Base-by-base conservation (phyloP, 768 basidiomycete genomes). In the Tephrocybe sp. region DNA sequence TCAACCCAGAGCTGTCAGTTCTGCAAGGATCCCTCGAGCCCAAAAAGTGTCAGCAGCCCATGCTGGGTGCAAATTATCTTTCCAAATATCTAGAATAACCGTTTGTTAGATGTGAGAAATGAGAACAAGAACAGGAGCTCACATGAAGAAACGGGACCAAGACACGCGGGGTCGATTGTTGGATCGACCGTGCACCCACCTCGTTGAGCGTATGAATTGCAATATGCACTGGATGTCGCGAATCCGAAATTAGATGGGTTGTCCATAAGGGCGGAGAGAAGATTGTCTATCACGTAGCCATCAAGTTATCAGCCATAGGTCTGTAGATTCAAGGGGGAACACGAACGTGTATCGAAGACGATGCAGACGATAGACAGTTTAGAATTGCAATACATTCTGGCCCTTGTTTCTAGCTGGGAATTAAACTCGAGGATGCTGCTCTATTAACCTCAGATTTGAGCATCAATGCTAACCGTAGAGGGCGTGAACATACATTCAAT, bases 381-480 rank as follows among this genome's bases (percentile, higher is more conserved):
- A 18, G 59, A 52, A 10, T 45, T 36, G 25, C 62, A 63, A 41
- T 59, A 63, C 2, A 43, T 17, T 2, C 30, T 28, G 4, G 58
- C 62, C 26, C 54, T 58, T 6, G 52, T n/a, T 14, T 51, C 55
- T 1, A 63, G 53, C 21, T 54, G 56, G 12, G 53, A 36, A 32
- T 63, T 63, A 45, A 61, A 63, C 17, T 59, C 58, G 17, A 54
- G 41, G 20, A 63, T 63, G 38, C 56, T 59, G 15, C 48, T 40
- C 62, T 61, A 23, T 10, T 36, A 18, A 20, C 18, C 2, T 45
- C 15, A 24, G 37, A 10, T 28, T 24, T 3, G 17, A 9, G 7
- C 28, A 6, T 5, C 28, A 30, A 9, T 18, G 15, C 9, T 9
- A 18, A 39, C n/a, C 10, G 20, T 15, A 10, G 17, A 18, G 2